Evolutionary conservation across 225 moss, liverwort and hornwort species (phyloP), one percentile per base, ranked within the genome.

Genomic region (Ulota crispa): DNA sequence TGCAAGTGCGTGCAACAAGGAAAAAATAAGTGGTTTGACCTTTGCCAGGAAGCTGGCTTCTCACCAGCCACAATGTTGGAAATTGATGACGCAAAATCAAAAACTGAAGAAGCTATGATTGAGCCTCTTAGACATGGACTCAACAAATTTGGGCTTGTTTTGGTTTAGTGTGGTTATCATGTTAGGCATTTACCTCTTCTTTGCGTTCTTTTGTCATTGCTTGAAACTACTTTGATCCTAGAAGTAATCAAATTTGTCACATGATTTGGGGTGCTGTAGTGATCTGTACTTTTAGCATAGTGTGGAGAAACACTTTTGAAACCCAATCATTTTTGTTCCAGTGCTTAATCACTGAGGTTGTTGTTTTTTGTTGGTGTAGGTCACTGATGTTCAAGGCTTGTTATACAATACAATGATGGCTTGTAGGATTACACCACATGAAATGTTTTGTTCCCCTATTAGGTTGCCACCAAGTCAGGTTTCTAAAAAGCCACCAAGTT

Each of bases 391-490:
- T 64, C 88, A 91, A 43, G 72, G 88, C 16, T 70, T 88, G 67
- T 75, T 91, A 42, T 91, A 88, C 83, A 91, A 88, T 83, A 91
- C 90, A 34, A 83, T 91, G 90, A 86, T 91, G 86, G 80, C 86
- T 78, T 88, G 90, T 70, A 88, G 90, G 31, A 82, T 88, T 39
- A 86, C 84, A 34, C 90, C 90, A 14, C 84, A 84, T 31, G 86
- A 85, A 61, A 52, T 86, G 72, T 81, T 91, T 52, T 66, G 75
- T 72, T 68, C 79, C 3, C 57, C 84, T 6, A 10, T 81, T n/a
- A 78, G 67, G 63, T 88, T 75, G 84, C 77, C 21, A 65, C 70
- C 77, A n/a, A 64, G 52, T 64, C 76, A 71, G 68, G 31, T 76
- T 42, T n/a, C n/a, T n/a, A n/a, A n/a, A n/a, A n/a, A n/a, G n/a